Conservation (phyloP, 208 protist species). For the Leishmania arabica region DNA sequence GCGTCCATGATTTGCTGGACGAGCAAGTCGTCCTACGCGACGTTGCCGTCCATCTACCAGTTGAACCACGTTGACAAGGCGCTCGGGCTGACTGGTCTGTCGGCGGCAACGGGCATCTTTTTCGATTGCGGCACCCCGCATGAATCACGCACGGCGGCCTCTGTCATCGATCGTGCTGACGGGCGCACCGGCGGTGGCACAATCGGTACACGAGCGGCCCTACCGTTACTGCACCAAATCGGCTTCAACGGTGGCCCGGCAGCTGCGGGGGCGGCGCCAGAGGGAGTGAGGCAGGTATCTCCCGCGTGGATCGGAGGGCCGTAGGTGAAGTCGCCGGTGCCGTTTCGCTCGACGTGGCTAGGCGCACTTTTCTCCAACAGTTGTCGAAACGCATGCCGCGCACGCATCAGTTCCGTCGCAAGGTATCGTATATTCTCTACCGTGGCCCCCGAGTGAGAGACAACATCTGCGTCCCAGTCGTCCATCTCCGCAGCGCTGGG, state of each 20-base stretch:
- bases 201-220: slow-evolving; percentile 5
- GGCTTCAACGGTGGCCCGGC: slow-evolving; percentile 23
- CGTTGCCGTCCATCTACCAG: neutral
- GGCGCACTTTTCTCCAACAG: neutral
- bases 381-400: slow-evolving; percentile 24
- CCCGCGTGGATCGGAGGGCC: neutral
- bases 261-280: neutral
- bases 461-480: slow-evolving; percentile 59
- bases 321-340: neutral
- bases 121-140: neutral
- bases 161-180: slow-evolving; percentile 28
- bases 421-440: slow-evolving; percentile 57
- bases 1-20: neutral
- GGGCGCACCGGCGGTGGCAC: slow-evolving; percentile 26
- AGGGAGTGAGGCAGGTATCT: neutral
- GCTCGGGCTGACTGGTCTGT: neutral
- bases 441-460: slow-evolving; percentile 33
- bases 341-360: neutral
- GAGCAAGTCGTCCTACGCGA: neutral
- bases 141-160: slow-evolving; percentile 22
- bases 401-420: slow-evolving; percentile 48
- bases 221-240: slow-evolving; percentile 14
- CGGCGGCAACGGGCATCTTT: neutral
- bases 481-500: neutral
- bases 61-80: neutral